These are phyloP conservation scores for Ramaria sp. DNA, from an alignment of 768 basidiomycete genomes.

Conservation along the genomic window DNA sequence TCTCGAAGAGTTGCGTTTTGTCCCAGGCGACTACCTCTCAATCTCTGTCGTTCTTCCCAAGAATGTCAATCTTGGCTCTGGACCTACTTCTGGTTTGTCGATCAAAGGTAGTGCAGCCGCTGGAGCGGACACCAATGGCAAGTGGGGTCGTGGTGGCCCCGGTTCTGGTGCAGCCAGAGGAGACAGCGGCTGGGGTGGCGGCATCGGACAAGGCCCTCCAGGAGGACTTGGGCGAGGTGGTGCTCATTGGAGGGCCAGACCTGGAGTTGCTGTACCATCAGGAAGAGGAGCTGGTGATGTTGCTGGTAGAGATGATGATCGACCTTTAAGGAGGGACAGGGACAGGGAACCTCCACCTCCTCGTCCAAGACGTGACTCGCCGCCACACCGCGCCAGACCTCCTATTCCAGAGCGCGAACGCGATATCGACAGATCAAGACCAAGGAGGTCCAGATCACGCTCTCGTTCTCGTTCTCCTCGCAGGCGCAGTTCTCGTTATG, in stretches of 20 bases:
- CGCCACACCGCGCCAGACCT: constrained; percentile 30
- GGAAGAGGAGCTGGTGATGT: constrained; percentile 23
- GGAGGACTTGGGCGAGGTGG: constrained; percentile 38
- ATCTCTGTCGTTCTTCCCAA: constrained; percentile 70
- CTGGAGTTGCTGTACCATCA: constrained; percentile 20
- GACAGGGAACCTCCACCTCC: constrained; percentile 27
- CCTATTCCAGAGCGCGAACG: constrained; percentile 18
- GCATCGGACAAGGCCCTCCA: constrained; percentile 22
- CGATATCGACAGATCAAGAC: not conserved
- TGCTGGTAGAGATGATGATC: constrained; percentile 17
- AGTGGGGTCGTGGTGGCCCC: constrained; percentile 17
- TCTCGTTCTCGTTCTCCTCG: constrained; percentile 7
- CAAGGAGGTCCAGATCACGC: constrained; percentile 1
- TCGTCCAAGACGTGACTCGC: constrained; percentile 36
- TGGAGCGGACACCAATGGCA: constrained; percentile 21
- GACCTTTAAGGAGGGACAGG: constrained; percentile 21
- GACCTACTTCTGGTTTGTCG: constrained; percentile 28
- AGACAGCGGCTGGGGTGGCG: constrained; percentile 41
- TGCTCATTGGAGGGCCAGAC: constrained; percentile 65
- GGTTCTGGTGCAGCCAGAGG: constrained; percentile 22
- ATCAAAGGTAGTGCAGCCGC: constrained; percentile 36
- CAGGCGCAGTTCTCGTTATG: not conserved
- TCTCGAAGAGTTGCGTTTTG: constrained; percentile 67
- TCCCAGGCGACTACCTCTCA: constrained; percentile 72
- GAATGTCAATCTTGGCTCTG: constrained; percentile 33